phyloP scores from a whole-genome alignment of 495 filamentous ascomycete species.

The Aspergillus coremiiformis region DNA sequence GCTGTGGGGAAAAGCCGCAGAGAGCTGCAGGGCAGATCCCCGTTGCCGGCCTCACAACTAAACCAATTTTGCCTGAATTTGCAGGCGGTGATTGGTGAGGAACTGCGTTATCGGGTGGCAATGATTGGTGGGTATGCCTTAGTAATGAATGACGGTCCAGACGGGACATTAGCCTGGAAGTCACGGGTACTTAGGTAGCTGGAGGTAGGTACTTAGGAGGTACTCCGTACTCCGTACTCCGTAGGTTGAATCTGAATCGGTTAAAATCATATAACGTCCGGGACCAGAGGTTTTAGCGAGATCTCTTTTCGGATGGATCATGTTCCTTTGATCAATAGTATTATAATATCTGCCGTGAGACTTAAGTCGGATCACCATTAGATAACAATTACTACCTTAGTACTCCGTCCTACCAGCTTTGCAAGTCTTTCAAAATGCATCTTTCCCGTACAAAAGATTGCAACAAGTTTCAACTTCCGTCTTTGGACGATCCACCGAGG shows the following conservation, averaged over 20 bases:
- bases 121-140: conserved; percentile 18
- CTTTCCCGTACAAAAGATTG: no score
- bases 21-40: conserved; percentile 27
- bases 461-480: no score
- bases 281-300: no score
- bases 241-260: no score
- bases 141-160: background rate
- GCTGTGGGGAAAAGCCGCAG: conserved; percentile 21
- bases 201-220: no score
- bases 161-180: background rate
- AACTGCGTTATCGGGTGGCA: conserved; percentile 15
- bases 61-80: conserved; percentile 6
- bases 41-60: conserved; percentile 24
- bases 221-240: no score
- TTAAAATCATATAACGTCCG: no score
- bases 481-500: background rate
- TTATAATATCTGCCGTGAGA: background rate
- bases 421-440: no score
- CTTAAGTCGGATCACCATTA: background rate
- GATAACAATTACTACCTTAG: background rate
- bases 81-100: conserved; percentile 17
- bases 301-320: no score
- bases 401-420: background rate
- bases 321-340: no score
- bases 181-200: no score